phyloP scores from a whole-genome alignment of 192 early-diverging fungal genomes.

The Podila clonocystis region DNA sequence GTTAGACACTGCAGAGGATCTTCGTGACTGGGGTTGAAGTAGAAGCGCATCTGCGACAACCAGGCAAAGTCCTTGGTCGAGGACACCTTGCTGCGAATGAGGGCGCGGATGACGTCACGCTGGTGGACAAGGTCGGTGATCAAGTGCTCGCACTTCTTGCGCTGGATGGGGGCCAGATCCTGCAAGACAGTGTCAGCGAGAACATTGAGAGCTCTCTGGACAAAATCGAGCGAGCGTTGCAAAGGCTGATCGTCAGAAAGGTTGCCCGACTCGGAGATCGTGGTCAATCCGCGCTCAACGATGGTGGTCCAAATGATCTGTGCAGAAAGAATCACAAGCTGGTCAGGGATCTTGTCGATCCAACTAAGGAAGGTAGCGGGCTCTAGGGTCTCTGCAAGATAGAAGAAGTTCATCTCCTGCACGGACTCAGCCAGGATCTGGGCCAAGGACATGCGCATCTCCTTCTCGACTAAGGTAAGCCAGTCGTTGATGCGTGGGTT shows the following conservation, averaged over 20 bases:
- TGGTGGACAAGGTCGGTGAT: conserved; percentile 99
- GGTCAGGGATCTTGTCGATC: conserved; percentile 91
- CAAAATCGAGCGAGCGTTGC: conserved; percentile 62
- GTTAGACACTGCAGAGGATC: conserved; percentile 77
- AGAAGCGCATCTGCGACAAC: conserved; percentile 97
- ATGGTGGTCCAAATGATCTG: conserved; percentile 92
- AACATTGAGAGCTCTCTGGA: conserved; percentile 80
- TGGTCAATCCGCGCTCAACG: conserved; percentile 81
- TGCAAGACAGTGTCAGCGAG: conserved; percentile 94
- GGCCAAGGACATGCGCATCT: conserved; percentile 93
- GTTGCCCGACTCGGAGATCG: conserved; percentile 50
- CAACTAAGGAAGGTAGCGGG: conserved; percentile 74
- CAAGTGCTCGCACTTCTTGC: conserved; percentile 97
- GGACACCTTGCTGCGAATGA: conserved; percentile 59
- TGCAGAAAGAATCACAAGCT: conserved; percentile 90
- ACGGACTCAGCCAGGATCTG: conserved; percentile 77
- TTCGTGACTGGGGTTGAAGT: conserved; percentile 63
- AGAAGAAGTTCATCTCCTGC: conserved; percentile 70
- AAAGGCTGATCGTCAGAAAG: conserved; percentile 59
- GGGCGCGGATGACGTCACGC: conserved; percentile 86
- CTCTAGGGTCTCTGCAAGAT: conserved; percentile 63
- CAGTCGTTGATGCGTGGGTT: conserved; percentile 97
- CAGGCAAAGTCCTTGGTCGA: conserved; percentile 89
- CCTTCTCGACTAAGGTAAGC: conserved; percentile 92
- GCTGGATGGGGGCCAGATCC: conserved; percentile 82